Percentiles rank a stretch among this genome's conserved stretches.
phyloP scores from a whole-genome alignment of 495 filamentous ascomycete species.

The Elasticomyces elasticus region DNA sequence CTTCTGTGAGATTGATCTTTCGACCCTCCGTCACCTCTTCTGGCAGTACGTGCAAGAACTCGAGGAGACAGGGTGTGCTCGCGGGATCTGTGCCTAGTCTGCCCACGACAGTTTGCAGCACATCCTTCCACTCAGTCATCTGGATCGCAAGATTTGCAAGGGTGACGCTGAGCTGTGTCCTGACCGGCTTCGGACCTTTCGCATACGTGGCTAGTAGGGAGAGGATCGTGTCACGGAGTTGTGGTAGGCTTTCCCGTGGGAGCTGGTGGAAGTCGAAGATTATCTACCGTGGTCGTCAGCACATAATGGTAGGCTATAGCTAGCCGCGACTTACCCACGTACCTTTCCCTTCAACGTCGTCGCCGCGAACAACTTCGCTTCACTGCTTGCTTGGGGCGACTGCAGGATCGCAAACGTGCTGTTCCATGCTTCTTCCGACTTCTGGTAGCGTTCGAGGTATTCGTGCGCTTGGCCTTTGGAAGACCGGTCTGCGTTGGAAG shows the following conservation, averaged over 20 bases:
- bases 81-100: conserved; percentile 66
- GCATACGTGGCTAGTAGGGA: conserved; percentile 67
- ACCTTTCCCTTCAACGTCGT: conserved; percentile 98
- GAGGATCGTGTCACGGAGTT: conserved; percentile 73
- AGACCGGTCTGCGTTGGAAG: conserved; percentile 62
- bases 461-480: conserved; percentile 85
- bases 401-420: conserved; percentile 77
- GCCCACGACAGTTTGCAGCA: conserved; percentile 67
- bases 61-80: conserved; percentile 73
- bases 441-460: conserved; percentile 92
- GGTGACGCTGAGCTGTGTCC: conserved; percentile 91
- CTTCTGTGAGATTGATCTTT: conserved; percentile 97
- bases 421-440: conserved; percentile 91
- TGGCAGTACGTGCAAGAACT: conserved; percentile 90
- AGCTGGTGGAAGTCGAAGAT: conserved; percentile 81
- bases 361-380: conserved; percentile 89
- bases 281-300: conserved; percentile 42
- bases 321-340: conserved; percentile 24
- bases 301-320: not conserved
- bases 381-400: conserved; percentile 56
- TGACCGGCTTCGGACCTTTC: conserved; percentile 76
- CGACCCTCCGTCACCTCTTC: conserved; percentile 99
- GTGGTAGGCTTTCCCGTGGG: conserved; percentile 57
- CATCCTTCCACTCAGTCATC: conserved; percentile 93
- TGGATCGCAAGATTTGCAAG: conserved; percentile 90